Conservation (phyloP, 1,139 yeast species). For the Suhomyces ambrosiae region DNA sequence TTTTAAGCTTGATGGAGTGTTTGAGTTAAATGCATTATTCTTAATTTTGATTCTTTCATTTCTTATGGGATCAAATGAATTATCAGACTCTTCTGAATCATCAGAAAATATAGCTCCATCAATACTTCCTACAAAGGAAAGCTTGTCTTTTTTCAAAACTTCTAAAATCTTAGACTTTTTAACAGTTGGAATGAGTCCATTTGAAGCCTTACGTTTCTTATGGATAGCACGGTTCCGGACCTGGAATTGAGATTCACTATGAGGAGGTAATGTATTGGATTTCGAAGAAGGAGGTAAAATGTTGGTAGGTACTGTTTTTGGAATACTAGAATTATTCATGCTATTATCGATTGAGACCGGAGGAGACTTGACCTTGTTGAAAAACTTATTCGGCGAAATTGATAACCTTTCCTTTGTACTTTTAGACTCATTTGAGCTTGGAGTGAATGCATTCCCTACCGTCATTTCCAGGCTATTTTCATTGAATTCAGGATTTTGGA, state of each 20-base stretch:
- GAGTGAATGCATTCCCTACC: too few species aligned
- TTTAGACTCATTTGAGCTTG: neutral
- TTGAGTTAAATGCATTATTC: neutral
- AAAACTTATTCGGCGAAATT: constrained; percentile 9
- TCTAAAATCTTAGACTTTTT: constrained; percentile 17
- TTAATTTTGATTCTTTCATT: constrained; percentile 13
- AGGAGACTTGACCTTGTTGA: constrained; percentile 3
- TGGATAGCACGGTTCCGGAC: too few species aligned
- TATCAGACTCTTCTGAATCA: constrained; percentile 19
- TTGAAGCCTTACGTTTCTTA: constrained; percentile 1
- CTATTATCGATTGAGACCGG: too few species aligned
- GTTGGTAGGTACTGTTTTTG: too few species aligned
- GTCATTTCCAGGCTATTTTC: too few species aligned
- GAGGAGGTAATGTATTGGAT: too few species aligned
- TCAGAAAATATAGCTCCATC: constrained; percentile 16
- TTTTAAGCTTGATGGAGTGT: neutral
- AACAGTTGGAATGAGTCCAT: constrained; percentile 7
- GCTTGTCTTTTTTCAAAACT: constrained; percentile 9
- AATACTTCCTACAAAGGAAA: constrained; percentile 12
- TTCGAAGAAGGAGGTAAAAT: too few species aligned
- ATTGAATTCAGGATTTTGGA: neutral
- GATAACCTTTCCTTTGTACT: constrained; percentile 1
- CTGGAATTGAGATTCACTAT: too few species aligned
- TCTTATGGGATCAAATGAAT: constrained; percentile 16
- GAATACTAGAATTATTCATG: too few species aligned